Conservation (phyloP, 2,329 filamentous ascomycete genomes). For the Botrytis sinoallii region DNA sequence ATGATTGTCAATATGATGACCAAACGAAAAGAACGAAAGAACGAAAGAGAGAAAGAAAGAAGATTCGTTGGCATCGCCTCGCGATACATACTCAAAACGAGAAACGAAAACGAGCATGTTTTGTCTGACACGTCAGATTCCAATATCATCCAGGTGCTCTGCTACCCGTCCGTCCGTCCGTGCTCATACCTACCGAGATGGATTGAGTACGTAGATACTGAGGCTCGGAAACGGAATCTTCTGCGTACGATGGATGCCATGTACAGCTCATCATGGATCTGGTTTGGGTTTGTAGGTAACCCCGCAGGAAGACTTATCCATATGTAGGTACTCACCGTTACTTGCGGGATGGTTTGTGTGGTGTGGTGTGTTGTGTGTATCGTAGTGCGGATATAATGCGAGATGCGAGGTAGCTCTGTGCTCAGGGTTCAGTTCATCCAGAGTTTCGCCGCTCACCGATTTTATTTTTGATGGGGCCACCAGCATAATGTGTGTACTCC, state of each 20-base stretch:
- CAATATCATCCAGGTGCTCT: no score
- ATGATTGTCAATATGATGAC: neutral
- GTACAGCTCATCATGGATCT: neutral
- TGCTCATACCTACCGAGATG: neutral
- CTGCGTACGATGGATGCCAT: neutral
- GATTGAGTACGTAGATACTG: neutral
- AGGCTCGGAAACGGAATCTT: neutral
- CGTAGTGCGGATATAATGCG: neutral
- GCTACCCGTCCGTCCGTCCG: no score
- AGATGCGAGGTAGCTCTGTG: neutral
- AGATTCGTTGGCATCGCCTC: neutral
- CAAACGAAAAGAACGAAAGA: no score
- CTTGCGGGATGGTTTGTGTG: neutral
- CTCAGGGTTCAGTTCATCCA: neutral
- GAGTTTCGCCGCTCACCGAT: neutral
- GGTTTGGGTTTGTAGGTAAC: neutral
- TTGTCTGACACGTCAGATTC: slow-evolving; percentile 1
- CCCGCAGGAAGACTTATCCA: neutral
- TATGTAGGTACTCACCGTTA: neutral
- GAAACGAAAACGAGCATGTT: neutral
- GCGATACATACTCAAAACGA: neutral
- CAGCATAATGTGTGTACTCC: no score
- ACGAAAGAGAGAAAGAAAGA: neutral
- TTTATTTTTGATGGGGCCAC: neutral
- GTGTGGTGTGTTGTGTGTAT: neutral